Evolutionary conservation across 768 basidiomycete species (phyloP).

Genomic region (Termitomyces eurrhizus): DNA sequence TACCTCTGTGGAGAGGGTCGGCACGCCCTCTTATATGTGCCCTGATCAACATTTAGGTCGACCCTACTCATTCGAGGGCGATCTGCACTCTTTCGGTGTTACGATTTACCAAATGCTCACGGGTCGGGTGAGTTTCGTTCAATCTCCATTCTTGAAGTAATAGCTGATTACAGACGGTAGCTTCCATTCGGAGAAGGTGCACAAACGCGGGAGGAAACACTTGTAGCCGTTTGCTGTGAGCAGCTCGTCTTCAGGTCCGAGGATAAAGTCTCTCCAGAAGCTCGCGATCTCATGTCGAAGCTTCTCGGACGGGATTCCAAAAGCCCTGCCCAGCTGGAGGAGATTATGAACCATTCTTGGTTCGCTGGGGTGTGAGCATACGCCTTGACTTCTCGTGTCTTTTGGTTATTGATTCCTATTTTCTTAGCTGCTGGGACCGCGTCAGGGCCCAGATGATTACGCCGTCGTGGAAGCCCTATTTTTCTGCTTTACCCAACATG

Average conservation of each 20-base stretch:
- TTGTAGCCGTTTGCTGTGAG: not conserved
- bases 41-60: conserved; percentile 2
- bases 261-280: conserved; percentile 1
- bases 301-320: not conserved
- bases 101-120: conserved; percentile 10
- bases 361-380: conserved; percentile 11
- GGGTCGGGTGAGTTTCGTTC: not conserved
- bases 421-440: conserved; percentile 2
- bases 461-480: conserved; percentile 6
- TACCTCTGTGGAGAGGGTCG: conserved; percentile 4
- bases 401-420: not conserved
- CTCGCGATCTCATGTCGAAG: not conserved
- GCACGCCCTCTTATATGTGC: conserved; percentile 9
- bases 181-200: conserved; percentile 7
- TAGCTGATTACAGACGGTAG: not conserved
- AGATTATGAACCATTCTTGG: conserved; percentile 7
- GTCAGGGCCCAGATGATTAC: not conserved
- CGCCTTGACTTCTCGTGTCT: not conserved
- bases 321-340: not conserved
- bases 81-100: conserved; percentile 9
- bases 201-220: not conserved
- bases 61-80: conserved; percentile 8
- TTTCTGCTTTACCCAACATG: not conserved
- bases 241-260: not conserved
- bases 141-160: not conserved